These are phyloP conservation scores for Taiwanofungus camphoratus DNA, from an alignment of 1,284 basidiomycete genomes.

Conservation along the genomic window DNA sequence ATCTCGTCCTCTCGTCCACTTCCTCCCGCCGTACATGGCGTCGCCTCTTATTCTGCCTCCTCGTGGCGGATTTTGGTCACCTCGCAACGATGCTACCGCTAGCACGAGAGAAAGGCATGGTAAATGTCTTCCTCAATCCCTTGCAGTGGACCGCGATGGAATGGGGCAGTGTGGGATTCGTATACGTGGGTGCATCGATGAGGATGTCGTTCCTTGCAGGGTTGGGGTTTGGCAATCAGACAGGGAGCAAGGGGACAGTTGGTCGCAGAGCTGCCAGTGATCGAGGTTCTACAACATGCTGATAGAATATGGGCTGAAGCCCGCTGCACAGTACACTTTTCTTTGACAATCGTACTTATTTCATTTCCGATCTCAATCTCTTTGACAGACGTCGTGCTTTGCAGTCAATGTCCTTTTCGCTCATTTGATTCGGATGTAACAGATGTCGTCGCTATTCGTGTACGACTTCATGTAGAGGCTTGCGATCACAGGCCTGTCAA, in stretches of 20 bases:
- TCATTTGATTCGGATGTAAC: too few species aligned
- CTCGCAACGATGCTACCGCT: slow-evolving; percentile 41
- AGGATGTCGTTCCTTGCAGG: slow-evolving; percentile 35
- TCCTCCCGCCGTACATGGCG: slow-evolving; percentile 37
- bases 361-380: too few species aligned
- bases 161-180: slow-evolving; percentile 51
- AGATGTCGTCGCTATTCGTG: too few species aligned
- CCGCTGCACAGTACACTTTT: too few species aligned
- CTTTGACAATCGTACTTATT: too few species aligned
- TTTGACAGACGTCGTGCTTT: too few species aligned
- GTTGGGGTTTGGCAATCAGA: slow-evolving; percentile 22
- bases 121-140: slow-evolving; percentile 27
- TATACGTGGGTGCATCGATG: slow-evolving; percentile 40
- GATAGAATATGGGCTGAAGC: too few species aligned
- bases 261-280: too few species aligned
- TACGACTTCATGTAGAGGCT: too few species aligned
- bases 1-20: slow-evolving; percentile 42
- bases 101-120: slow-evolving; percentile 36
- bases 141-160: slow-evolving; percentile 48
- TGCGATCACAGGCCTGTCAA: too few species aligned
- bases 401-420: too few species aligned
- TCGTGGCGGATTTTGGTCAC: slow-evolving; percentile 43
- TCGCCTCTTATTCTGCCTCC: slow-evolving; percentile 37
- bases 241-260: background rate
- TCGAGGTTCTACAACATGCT: too few species aligned